Base-by-base conservation (phyloP, 345 rosid genomes). In the Theobroma cacao region DNA sequence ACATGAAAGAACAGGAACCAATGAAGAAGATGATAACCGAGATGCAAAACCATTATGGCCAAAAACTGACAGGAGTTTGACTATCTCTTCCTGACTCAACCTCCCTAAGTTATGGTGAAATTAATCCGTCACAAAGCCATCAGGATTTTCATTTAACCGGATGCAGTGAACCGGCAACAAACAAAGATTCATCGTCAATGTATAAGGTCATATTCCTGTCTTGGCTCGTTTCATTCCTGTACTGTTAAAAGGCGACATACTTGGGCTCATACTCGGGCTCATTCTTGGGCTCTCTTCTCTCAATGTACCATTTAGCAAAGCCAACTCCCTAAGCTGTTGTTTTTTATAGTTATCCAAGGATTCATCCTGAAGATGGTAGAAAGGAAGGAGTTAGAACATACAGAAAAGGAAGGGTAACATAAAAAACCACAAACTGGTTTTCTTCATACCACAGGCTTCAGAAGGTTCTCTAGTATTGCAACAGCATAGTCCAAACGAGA, bases 271-370 rank as follows among this genome's bases (percentile, higher is more conserved):
- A 78, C 98, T 87, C 6, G 98, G 96, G 79, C 97, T 91, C 86
- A 88, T 91, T 65, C 96, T 87, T 0, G 93, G 98, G 70, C 94
- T 92, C 80, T 93, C 98, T 85, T 93, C 99, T 79, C 97, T 87
- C 8, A 93, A 80, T 3, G 97, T 96, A 69, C 97, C 95, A 64
- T 96, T 96, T 55, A 96, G 78, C 83, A 90, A 77, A 5, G 98
- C 99, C 80, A 96, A 62, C 84, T 96, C 98, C 88, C 94, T 84
- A 65, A 96, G 86, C 82, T 96, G 98, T 67, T 93, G 95, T 83
- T 92, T 92, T 84, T 96, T 96, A 77, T 88, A 92, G 81, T 88
- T 90, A 86, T 96, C 99, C 89, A 86, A 83, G 34, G 97, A 93
- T 78, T 96, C 99, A 40, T 96, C 99, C 99, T 93, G 85, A 45